Evolutionary conservation across 2,329 filamentous ascomycete genomes (phyloP).

Genomic region (Davidsoniella virescens): DNA sequence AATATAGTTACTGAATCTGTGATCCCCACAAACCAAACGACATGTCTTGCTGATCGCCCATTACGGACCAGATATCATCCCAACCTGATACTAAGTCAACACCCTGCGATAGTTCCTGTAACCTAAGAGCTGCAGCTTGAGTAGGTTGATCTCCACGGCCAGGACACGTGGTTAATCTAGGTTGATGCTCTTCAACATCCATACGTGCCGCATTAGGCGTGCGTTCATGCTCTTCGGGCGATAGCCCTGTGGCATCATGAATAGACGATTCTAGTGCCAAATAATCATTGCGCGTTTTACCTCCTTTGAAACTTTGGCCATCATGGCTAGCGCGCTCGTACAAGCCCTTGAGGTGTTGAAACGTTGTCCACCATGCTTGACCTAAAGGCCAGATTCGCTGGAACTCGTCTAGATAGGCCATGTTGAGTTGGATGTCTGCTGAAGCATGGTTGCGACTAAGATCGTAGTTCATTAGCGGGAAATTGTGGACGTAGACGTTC

Average conservation of each 20-base stretch:
- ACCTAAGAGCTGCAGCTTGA: not conserved
- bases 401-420: conserved; percentile 2
- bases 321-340: conserved; percentile 7
- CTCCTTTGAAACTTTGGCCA: conserved; percentile 2
- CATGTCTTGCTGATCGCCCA: conserved; percentile 4
- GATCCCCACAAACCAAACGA: not conserved
- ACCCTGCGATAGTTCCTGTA: not conserved
- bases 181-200: not conserved
- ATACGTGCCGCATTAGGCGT: conserved; percentile 5
- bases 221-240: not conserved
- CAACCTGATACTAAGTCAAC: conserved; percentile 5
- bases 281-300: conserved; percentile 9
- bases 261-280: conserved; percentile 7
- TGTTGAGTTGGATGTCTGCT: not conserved
- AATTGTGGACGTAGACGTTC: conserved; percentile 25
- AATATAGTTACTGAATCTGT: no score
- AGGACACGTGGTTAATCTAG: no score
- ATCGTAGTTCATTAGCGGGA: conserved; percentile 26
- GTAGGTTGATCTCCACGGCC: not conserved
- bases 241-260: conserved; percentile 7
- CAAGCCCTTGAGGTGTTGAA: not conserved
- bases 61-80: conserved; percentile 10
- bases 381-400: conserved; percentile 3
- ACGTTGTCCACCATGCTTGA: conserved; percentile 4
- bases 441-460: conserved; percentile 15